Conservation (phyloP, 768 basidiomycete species). For the Leccinum fibrillosum region DNA sequence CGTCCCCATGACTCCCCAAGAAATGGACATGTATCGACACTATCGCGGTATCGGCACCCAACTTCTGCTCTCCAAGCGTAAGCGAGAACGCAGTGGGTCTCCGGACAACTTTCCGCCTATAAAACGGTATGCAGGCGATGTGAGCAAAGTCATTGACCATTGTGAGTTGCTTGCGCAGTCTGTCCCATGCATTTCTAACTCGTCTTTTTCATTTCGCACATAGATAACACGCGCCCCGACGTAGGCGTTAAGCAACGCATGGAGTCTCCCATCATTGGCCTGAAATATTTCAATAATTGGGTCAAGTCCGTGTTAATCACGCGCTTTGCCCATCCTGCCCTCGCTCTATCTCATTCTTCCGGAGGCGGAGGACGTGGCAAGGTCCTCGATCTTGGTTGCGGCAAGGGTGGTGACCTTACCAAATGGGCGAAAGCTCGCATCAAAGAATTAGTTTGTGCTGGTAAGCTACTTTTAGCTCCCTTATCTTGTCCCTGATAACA, state of each 20-base stretch:
- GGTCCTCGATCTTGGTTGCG: conserved; percentile 95
- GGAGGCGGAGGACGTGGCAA: conserved; percentile 49
- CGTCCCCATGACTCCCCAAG: conserved; percentile 58
- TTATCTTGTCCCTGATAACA: neutral
- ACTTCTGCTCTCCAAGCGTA: conserved; percentile 50
- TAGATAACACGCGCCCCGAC: conserved; percentile 93
- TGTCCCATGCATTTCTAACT: conserved; percentile 3
- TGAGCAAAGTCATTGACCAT: conserved; percentile 71
- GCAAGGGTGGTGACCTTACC: conserved; percentile 96
- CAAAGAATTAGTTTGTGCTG: conserved; percentile 75
- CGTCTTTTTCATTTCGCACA: neutral
- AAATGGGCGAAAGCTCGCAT: conserved; percentile 93
- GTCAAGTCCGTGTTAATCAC: conserved; percentile 96
- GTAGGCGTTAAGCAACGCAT: conserved; percentile 81
- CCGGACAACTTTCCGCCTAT: conserved; percentile 39
- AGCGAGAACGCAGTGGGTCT: conserved; percentile 41
- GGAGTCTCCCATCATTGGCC: conserved; percentile 91
- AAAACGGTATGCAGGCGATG: conserved; percentile 64
- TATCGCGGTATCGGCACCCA: conserved; percentile 55
- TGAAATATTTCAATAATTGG: conserved; percentile 99
- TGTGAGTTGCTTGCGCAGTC: conserved; percentile 47
- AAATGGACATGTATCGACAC: conserved; percentile 57
- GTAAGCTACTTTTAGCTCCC: conserved; percentile 40
- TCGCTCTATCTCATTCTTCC: conserved; percentile 40
- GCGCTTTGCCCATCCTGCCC: conserved; percentile 75